Conservation (phyloP, 2,329 filamentous ascomycete species). For the Calonectria fujianensis region DNA sequence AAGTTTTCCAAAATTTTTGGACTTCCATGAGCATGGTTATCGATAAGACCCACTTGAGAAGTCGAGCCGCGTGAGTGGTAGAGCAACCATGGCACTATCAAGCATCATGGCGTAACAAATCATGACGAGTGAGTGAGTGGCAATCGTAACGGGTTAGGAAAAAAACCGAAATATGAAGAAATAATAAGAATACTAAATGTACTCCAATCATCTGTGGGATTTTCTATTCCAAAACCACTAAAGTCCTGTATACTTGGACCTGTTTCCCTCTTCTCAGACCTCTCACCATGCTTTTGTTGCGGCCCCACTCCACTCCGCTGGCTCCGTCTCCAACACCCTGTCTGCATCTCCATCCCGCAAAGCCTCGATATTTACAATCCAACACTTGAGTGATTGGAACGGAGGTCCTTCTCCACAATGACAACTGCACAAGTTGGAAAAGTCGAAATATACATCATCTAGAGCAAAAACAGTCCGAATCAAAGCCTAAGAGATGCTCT, state of each 20-base stretch:
- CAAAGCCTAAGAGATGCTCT: no score
- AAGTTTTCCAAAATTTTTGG: slow-evolving; percentile 47
- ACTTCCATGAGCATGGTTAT: slow-evolving; percentile 26
- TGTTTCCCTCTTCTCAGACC: neutral
- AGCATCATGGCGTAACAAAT: neutral
- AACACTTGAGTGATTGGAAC: no score
- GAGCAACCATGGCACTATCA: neutral
- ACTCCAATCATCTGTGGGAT: neutral
- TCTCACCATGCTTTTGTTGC: neutral
- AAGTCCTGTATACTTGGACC: neutral
- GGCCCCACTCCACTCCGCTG: slow-evolving; percentile 19
- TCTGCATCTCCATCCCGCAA: neutral
- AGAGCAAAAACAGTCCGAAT: no score
- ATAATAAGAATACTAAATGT: neutral
- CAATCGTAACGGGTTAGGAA: neutral
- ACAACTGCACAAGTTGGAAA: no score
- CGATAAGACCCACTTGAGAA: slow-evolving; percentile 46
- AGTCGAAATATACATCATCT: no score
- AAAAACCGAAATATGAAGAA: neutral
- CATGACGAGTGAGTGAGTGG: neutral
- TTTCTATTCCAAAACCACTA: neutral
- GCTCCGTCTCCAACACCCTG: neutral
- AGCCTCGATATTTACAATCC: neutral
- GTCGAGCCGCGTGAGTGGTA: neutral
- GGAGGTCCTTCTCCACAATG: no score